Base-by-base conservation (phyloP, 139 green algal genomes). In the Picochlorum sp. region DNA sequence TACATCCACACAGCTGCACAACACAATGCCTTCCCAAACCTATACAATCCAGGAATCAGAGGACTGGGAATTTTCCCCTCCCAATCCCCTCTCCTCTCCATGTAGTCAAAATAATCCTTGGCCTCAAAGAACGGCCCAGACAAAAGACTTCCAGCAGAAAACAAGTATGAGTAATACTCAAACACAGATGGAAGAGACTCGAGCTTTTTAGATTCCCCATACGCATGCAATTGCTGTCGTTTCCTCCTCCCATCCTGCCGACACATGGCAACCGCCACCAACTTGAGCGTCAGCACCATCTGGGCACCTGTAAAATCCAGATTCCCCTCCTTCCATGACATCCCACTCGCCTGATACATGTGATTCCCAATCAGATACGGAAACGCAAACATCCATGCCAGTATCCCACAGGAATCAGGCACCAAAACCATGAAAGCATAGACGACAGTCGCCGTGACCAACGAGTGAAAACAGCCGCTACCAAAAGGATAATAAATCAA, bases 201-300 rank as follows among this genome's bases (percentile, higher is more conserved):
- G 24, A 91, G 61, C 28, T 32, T 56, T 26, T 69, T 75, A 47
- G 49, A 16, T 5, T n/a, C 13, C 15, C 44, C 49, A 44, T 80
- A 80, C 24, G 49, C 3, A 20, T 38, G 46, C 49, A 61, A 21
- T 44, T 13, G 26, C 7, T 30, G 9, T 21, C 63, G 16, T 4
- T 46, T 24, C 13, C 37, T n/a, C 6, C 32, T 2, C 16, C 49
- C 50, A 34, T 68, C 67, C 38, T 74, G 59, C 15, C 58, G 58
- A 58, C 50, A 84, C 61, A 65, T 77, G 11, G 83, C 86, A 21
- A 87, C 56, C 10, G 82, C 79, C 18, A 96, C 87, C 14, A 95
- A 79, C 64, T 92, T 92, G 34, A 96, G 67, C 0, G 86, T 85
- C 3, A 91, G 73, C 51, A 95, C 82, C 89, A 96, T 96, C 65